A percentile compares a stretch with the other conserved stretches of the same genome.
phyloP scores from a whole-genome alignment of 108 stramenopile species.

The Discostella stelligeroides region DNA sequence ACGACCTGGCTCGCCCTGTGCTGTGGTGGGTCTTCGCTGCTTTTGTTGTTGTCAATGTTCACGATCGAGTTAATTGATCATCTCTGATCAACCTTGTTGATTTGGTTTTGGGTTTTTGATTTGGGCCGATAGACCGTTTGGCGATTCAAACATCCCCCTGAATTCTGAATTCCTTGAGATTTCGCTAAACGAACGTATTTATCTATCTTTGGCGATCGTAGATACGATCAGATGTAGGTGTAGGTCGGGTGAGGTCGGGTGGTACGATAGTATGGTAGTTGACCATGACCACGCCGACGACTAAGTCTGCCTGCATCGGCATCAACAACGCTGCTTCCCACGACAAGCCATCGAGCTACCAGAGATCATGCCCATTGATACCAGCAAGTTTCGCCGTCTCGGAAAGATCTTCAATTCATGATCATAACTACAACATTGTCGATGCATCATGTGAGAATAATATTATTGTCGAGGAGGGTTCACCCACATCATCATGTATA shows the following conservation, averaged over 20 bases:
- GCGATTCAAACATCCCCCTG: too few relatives aligned
- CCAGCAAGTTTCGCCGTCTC: not conserved
- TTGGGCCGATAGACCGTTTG: too few relatives aligned
- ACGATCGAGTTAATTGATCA: too few relatives aligned
- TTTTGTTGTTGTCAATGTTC: not conserved
- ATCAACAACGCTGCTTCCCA: not conserved
- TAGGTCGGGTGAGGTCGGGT: too few relatives aligned
- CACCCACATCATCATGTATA: not conserved
- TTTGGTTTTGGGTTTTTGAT: too few relatives aligned
- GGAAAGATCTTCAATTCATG: not conserved
- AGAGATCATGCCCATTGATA: conserved; percentile 6
- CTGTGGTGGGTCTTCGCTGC: too few relatives aligned
- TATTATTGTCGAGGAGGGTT: too few relatives aligned
- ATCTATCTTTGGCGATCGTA: too few relatives aligned
- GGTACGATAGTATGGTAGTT: not conserved
- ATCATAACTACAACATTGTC: not conserved
- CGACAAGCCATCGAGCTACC: not conserved
- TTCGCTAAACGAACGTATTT: too few relatives aligned
- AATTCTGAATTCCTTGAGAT: too few relatives aligned
- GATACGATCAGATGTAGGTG: not conserved
- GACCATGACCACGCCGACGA: not conserved
- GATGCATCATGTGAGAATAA: not conserved
- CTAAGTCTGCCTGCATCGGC: conserved; percentile 6
- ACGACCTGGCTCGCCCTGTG: too few relatives aligned
- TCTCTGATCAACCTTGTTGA: too few relatives aligned